Evolutionary conservation across 169 alveolate genomes (phyloP), one percentile per base, ranked within the genome.

Genomic region (Cryptosporidium sp.): DNA sequence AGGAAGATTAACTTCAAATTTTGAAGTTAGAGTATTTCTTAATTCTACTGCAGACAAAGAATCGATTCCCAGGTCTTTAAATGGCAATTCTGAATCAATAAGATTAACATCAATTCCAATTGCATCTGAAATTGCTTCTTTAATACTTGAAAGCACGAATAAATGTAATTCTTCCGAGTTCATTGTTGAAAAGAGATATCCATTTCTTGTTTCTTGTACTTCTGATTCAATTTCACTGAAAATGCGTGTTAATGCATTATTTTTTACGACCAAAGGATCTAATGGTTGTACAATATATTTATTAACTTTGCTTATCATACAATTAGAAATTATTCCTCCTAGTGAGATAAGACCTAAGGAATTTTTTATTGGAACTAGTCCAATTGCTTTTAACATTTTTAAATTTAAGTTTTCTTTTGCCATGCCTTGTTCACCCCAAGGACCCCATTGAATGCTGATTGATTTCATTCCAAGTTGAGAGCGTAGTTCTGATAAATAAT

Each of bases 41-140:
- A 94, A 91, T 86, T 94, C 96, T 33, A 94, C 94, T 0, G 96
- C 96, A 26, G 95, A 93, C 31, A 94, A 72, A 67, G 96, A 94
- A 58, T 94, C 96, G 26, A 94, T 87, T n/a, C 96, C 96, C 6
- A 93, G 61, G 56, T 93, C 95, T 85, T 71, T 92, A 56, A 94
- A 68, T 1, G 96, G 92, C n/a, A 91, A 45, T 12, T 73, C 84
- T 23, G 75, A 51, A 62, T 65, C 80, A 21, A 80, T 39, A 35
- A 33, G 29, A 26, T 80, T 51, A 3, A 60, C 14, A 18, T 80
- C 87, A 0, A 8, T 33, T 26, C 87, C 87, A 10, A 62, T 16
- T 14, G 67, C 87, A 12, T 80, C 80, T 31, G 73, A 37, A 61
- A 80, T 80, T 61, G 80, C n/a, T 23, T 61, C n/a, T 37, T 62